Evolutionary conservation across 805 yeast species (phyloP).

Genomic region (Nakazawaea sp.): DNA sequence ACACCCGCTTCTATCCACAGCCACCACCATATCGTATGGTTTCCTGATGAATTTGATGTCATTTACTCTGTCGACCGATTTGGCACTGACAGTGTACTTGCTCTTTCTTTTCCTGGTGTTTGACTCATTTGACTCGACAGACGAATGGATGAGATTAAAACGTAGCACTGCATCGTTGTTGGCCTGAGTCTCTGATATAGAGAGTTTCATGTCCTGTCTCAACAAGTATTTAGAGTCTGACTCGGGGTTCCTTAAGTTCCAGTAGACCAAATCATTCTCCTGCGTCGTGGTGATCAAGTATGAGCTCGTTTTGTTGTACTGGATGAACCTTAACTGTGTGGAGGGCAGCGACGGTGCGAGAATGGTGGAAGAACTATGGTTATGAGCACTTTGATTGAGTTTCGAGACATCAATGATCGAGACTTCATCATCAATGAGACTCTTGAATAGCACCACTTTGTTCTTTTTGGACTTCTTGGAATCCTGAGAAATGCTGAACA

Average conservation of each 20-base stretch:
- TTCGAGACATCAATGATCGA: conserved; percentile 73
- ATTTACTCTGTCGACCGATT: conserved; percentile 45
- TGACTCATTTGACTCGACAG: too few relatives aligned
- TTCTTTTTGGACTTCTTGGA: conserved; percentile 26
- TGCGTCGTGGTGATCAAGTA: conserved; percentile 11
- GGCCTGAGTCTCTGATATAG: not conserved
- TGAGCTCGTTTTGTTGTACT: conserved; percentile 15
- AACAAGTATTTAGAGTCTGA: conserved; percentile 23
- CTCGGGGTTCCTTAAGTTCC: conserved; percentile 29
- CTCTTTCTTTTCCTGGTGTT: not conserved
- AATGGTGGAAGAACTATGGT: not conserved
- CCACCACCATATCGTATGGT: conserved; percentile 55
- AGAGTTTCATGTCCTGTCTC: not conserved
- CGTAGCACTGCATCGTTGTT: too few relatives aligned
- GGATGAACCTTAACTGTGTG: conserved; percentile 1
- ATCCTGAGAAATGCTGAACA: conserved; percentile 36
- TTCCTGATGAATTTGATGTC: conserved; percentile 36
- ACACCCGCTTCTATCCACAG: conserved; percentile 63
- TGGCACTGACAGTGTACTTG: conserved; percentile 19
- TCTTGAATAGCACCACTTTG: conserved; percentile 49
- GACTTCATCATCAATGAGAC: conserved; percentile 50
- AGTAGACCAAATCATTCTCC: conserved; percentile 21
- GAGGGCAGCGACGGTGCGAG: not conserved
- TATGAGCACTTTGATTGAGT: conserved; percentile 51
- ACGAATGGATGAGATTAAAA: too few relatives aligned